Base-by-base conservation (phyloP, 352 stramenopile genomes). In the Pythium pyrilobum region DNA sequence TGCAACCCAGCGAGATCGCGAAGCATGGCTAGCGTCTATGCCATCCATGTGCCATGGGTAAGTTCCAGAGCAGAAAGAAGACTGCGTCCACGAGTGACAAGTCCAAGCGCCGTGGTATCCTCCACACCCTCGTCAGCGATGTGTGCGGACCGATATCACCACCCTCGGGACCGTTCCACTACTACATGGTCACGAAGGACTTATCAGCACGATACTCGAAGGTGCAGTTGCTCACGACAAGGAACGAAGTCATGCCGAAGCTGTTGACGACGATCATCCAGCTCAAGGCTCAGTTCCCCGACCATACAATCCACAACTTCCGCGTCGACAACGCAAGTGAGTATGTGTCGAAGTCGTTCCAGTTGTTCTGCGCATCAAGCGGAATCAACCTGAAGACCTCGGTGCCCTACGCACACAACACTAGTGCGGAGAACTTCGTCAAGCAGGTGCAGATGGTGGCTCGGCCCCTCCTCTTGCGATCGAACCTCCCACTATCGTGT, bases 221-320 rank as follows among this genome's bases (percentile, higher is more conserved):
- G 18, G 44, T 60, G 20, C 28, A 56, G 6, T 25, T 65, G 20
- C 45, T 65, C 5, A 33, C 29, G 13, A 31, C 57, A 15, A 40
- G 20, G 29, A 65, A 65, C 18, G 28, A 65, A 51, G 50, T 64
- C 4, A 58, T 64, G 48, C 56, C 47, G 4, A 58, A 64, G 40
- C 34, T 53, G 25, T 21, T 64, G 11, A 56, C 38, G 2, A 43
- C 13, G 16, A 60, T 65, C n/a, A 65, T 65, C 23, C 50, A 52
- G 15, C 41, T 65, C 10, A 47, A 56, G 38, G 27, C 43, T 5
- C 48, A 64, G n/a, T 54, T 64, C 23, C 49, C 56, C 2, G 31
- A 64, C 3, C 28, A 64, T 36, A 13, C 42, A 11, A 65, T 59
- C 42, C 46, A 28, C 12, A 48, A 42, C 23, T 27, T 64, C 15